Percentiles rank a stretch among this genome's conserved stretches.
Conservation (phyloP, 2,329 filamentous ascomycete genomes). For the Cyclaneusma minus region DNA sequence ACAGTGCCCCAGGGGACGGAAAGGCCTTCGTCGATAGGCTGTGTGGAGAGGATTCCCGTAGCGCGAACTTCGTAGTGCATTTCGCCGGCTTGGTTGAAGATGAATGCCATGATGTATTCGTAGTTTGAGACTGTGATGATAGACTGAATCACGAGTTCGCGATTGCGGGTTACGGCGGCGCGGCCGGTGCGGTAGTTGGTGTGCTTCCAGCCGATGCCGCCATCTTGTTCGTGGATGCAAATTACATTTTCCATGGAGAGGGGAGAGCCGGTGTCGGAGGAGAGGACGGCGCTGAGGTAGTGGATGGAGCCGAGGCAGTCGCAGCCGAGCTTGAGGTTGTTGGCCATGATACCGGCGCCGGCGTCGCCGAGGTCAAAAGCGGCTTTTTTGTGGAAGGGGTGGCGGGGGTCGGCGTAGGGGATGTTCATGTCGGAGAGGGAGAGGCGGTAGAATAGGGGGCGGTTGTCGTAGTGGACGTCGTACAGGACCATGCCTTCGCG, state of each 20-base stretch:
- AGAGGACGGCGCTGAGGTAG: constrained; percentile 43
- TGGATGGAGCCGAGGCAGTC: constrained; percentile 58
- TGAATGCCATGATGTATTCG: constrained; percentile 58
- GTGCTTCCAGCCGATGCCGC: constrained; percentile 52
- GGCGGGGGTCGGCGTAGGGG: constrained; percentile 45
- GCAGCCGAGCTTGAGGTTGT: constrained; percentile 54
- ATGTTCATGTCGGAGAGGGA: constrained; percentile 49
- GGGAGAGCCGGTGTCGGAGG: constrained; percentile 42
- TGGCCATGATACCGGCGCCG: constrained; percentile 50
- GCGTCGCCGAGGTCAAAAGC: constrained; percentile 57
- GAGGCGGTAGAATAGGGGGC: constrained; percentile 52
- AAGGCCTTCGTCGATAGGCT: constrained; percentile 49
- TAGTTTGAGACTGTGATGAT: constrained; percentile 62
- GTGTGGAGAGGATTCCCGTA: constrained; percentile 51
- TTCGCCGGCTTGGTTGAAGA: constrained; percentile 57
- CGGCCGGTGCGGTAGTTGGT: constrained; percentile 51
- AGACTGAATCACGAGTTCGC: constrained; percentile 51
- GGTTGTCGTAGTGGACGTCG: constrained; percentile 45
- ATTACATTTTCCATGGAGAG: constrained; percentile 48
- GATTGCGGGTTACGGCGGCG: constrained; percentile 44
- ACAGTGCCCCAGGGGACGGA: constrained; percentile 52
- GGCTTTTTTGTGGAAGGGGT: constrained; percentile 53
- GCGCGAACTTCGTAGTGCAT: constrained; percentile 52
- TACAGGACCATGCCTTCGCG: constrained; percentile 54
- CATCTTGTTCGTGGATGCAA: constrained; percentile 57